Conservation (phyloP, 2,329 filamentous ascomycete genomes). For the Exophiala alcalophila region DNA sequence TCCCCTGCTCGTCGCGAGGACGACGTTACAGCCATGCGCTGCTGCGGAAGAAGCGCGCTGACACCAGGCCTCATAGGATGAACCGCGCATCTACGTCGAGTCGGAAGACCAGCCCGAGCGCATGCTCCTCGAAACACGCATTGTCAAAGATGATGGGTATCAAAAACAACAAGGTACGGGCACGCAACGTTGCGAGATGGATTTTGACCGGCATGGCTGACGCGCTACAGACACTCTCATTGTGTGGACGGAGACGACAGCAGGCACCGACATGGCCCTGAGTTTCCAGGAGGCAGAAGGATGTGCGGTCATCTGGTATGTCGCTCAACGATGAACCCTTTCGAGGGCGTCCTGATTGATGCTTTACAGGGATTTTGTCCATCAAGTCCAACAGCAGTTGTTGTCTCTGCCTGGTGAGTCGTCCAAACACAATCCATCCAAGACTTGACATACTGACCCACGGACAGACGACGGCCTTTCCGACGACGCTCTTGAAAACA, state of each 20-base stretch:
- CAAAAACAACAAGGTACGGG: conserved; percentile 89
- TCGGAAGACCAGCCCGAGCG: conserved; percentile 88
- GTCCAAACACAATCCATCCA: conserved; percentile 2
- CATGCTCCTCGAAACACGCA: conserved; percentile 81
- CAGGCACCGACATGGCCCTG: conserved; percentile 93
- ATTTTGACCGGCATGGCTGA: conserved; percentile 30
- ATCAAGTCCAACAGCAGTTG: conserved; percentile 75
- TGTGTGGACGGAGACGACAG: conserved; percentile 91
- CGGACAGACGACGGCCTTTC: conserved; percentile 75
- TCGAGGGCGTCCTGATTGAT: conserved; percentile 13
- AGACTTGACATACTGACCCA: conserved; percentile 6
- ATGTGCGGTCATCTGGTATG: conserved; percentile 84
- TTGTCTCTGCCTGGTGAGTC: conserved; percentile 52
- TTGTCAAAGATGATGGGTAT: conserved; percentile 91
- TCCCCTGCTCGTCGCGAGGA: background rate
- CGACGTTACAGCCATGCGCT: background rate
- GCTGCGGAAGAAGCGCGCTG: conserved; percentile 10
- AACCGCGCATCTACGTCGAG: conserved; percentile 83
- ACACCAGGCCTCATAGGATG: conserved; percentile 53
- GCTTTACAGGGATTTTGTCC: conserved; percentile 81
- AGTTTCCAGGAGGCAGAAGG: conserved; percentile 98
- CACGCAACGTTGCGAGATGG: conserved; percentile 2
- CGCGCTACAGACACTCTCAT: conserved; percentile 77
- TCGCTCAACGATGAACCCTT: too few species aligned
- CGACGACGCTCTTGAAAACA: conserved; percentile 77